These are phyloP conservation scores for Colletotrichum scovillei DNA, from an alignment of 2,329 filamentous ascomycete species.

Conservation along the genomic window DNA sequence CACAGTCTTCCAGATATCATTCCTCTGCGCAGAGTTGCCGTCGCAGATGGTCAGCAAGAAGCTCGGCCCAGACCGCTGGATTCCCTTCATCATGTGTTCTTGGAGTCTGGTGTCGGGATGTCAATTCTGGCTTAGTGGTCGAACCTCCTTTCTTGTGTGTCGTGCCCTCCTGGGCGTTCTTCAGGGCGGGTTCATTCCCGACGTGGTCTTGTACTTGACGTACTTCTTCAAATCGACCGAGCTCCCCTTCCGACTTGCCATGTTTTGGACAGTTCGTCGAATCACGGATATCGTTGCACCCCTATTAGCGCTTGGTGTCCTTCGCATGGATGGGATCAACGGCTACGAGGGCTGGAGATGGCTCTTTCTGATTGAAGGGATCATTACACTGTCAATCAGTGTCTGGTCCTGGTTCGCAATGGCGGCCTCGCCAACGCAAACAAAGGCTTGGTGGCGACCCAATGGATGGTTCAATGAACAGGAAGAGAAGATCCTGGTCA, in stretches of 20 bases:
- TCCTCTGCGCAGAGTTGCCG: conserved; percentile 68
- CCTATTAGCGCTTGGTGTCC: conserved; percentile 42
- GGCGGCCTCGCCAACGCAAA: conserved; percentile 48
- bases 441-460: conserved; percentile 58
- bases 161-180: conserved; percentile 53
- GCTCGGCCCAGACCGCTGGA: conserved; percentile 48
- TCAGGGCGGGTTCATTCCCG: conserved; percentile 58
- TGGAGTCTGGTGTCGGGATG: conserved; percentile 36
- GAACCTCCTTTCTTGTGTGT: conserved; percentile 51
- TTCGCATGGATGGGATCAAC: conserved; percentile 41
- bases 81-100: conserved; percentile 40
- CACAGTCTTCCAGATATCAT: conserved; percentile 64
- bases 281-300: conserved; percentile 42
- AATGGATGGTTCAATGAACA: conserved; percentile 67
- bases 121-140: conserved; percentile 48
- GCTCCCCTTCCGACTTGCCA: conserved; percentile 40
- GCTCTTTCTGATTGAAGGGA: conserved; percentile 33
- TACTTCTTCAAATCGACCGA: conserved; percentile 44
- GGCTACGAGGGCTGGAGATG: conserved; percentile 42
- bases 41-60: conserved; percentile 71
- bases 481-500: conserved; percentile 69
- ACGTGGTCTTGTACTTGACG: conserved; percentile 40
- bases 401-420: conserved; percentile 46
- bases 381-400: conserved; percentile 41
- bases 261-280: conserved; percentile 42